Percentiles rank a stretch among this genome's conserved stretches.
Evolutionary conservation across 345 rosid genomes (phyloP).

Genomic region (Dovyalis caffra): DNA sequence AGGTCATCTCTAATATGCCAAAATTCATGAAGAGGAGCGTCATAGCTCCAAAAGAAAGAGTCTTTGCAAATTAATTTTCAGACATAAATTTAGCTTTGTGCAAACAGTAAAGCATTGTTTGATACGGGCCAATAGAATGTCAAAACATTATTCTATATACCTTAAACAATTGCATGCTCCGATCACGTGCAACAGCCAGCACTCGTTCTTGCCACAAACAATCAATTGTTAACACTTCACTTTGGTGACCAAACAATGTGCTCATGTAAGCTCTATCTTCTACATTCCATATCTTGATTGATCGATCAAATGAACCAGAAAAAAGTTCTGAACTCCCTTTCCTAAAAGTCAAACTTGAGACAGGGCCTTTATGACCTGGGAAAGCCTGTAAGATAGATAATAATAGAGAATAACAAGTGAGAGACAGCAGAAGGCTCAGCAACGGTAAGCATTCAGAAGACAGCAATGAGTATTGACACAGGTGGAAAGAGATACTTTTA

Average conservation of each 20-base stretch:
- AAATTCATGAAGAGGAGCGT: not conserved
- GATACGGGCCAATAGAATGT: not conserved
- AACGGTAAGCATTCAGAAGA: not conserved
- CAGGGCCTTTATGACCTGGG: slow-evolving; percentile 85
- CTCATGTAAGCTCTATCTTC: slow-evolving; percentile 82
- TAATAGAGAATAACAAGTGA: slow-evolving; percentile 17
- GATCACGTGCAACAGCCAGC: slow-evolving; percentile 80
- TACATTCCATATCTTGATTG: slow-evolving; percentile 84
- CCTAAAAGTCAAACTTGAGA: slow-evolving; percentile 85
- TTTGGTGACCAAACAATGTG: slow-evolving; percentile 81
- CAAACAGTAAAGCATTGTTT: not conserved
- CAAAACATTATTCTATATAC: slow-evolving; percentile 20
- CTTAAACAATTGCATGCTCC: slow-evolving; percentile 74
- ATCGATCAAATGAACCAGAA: slow-evolving; percentile 97
- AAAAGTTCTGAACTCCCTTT: slow-evolving; percentile 81
- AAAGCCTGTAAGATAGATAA: slow-evolving; percentile 59
- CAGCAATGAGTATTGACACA: slow-evolving; percentile 3
- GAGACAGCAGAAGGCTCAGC: not conserved
- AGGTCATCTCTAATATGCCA: no score
- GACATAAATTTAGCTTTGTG: not conserved
- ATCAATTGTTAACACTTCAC: slow-evolving; percentile 72
- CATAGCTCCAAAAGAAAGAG: not conserved
- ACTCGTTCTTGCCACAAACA: slow-evolving; percentile 77
- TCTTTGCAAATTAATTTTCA: not conserved
- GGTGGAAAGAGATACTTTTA: not conserved